phyloP scores from a whole-genome alignment of 495 filamentous ascomycete genomes.

The Penicillium subrubescens region DNA sequence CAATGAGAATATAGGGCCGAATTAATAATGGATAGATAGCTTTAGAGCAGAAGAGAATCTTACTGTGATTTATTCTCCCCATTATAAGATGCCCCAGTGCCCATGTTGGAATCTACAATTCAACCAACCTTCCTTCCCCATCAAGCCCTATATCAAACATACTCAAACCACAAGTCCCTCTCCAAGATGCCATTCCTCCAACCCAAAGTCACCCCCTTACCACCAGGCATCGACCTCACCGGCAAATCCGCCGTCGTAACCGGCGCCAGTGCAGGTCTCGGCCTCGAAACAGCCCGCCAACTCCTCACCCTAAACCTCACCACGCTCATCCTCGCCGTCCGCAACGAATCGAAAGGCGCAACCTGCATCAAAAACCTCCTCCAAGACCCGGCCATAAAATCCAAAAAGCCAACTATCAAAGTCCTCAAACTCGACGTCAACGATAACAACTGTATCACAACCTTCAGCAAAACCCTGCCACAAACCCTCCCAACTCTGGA shows the following conservation, averaged over 20 bases:
- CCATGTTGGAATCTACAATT: background rate
- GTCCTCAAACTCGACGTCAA: slow-evolving; percentile 24
- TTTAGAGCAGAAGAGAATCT: background rate
- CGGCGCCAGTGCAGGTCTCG: slow-evolving; percentile 22
- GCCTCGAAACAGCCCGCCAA: slow-evolving; percentile 23
- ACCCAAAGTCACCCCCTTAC: slow-evolving; percentile 5
- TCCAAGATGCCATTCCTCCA: slow-evolving; percentile 1
- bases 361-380: slow-evolving; percentile 5
- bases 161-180: background rate
- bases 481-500: background rate
- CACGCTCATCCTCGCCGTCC: slow-evolving; percentile 24
- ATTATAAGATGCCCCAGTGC: background rate
- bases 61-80: background rate
- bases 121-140: background rate
- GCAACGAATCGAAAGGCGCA: slow-evolving; percentile 20
- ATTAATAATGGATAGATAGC: background rate
- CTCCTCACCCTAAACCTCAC: slow-evolving; percentile 15
- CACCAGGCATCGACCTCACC: slow-evolving; percentile 14
- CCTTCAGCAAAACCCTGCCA: background rate
- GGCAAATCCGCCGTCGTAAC: slow-evolving; percentile 25
- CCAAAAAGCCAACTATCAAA: slow-evolving; percentile 16
- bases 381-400: slow-evolving; percentile 6
- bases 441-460: slow-evolving; percentile 20
- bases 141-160: background rate
- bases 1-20: background rate